Base-by-base conservation (phyloP, 352 stramenopile species). In the Phytopythium oedochilum region DNA sequence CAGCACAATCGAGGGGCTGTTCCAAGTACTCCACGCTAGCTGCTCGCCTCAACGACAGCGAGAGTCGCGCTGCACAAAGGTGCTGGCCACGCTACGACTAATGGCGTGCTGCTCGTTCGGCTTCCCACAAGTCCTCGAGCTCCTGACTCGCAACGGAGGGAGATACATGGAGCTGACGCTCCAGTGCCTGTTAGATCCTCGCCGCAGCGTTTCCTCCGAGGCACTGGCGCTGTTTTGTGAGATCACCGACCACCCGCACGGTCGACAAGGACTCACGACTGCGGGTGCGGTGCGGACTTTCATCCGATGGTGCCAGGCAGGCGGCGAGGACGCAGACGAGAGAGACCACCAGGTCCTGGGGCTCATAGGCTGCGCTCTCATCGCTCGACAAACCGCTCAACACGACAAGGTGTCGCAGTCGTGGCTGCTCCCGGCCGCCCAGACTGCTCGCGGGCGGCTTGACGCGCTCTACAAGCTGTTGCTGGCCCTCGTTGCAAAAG, bases 161-260 rank as follows among this genome's bases (percentile, higher is more conserved):
- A 73, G 75, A 22, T 61, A 62, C 36, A 59, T 91, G 22, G 72
- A 86, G 39, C 53, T 68, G 20, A 56, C 88, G 32, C 49, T 86
- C 1, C 17, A 64, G 1, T 83, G 70, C 53, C 70, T 93, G 45
- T 64, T 64, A 15, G 60, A 75, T 32, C 11, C 39, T 0, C 66
- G 71, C n/a, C 36, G 62, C 3, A 23, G 39, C 1, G 66, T 86
- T 31, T 74, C 67, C 22, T 47, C 59, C 18, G 64, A 72, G 8
- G 70, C 76, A 8, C 57, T 88, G 12, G 68, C 70, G 7, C 52
- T 91, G 18, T 87, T 86, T 57, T 74, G 81, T 46, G 76, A 86
- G 32, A 65, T 91, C 18, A 89, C 70, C 3, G 66, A 68, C 14
- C 69, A 61, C 18, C 35, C 64, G 6, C 75, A 93, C 35, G 83